Conservation (phyloP, 805 yeast genomes). For the Saturnispora halmiae region DNA sequence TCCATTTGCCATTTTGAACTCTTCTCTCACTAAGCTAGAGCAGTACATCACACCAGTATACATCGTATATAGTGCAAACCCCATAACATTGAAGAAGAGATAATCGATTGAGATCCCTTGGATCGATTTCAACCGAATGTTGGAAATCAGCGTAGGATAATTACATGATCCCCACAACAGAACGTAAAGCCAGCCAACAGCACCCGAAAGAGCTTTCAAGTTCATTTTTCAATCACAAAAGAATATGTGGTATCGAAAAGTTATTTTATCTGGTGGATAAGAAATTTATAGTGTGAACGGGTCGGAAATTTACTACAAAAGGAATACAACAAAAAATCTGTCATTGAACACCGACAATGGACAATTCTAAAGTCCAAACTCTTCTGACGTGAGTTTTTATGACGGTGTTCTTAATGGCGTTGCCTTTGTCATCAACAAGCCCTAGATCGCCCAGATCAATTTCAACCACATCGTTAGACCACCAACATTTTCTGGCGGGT, state of each 20-base stretch:
- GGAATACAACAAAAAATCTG: background rate
- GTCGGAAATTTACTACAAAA: background rate
- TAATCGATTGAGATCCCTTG: constrained; percentile 31
- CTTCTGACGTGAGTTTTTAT: constrained; percentile 80
- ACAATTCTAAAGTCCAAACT: constrained; percentile 93
- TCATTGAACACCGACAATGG: constrained; percentile 74
- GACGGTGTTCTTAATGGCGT: constrained; percentile 28
- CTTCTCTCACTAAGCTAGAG: constrained; percentile 21
- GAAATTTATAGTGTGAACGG: background rate
- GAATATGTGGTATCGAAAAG: background rate
- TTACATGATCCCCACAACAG: constrained; percentile 26
- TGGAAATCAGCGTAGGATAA: constrained; percentile 29
- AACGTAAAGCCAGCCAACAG: constrained; percentile 27
- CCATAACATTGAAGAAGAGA: constrained; percentile 28
- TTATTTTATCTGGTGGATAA: too few species aligned
- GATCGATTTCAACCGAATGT: constrained; percentile 25
- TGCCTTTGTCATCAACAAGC: constrained; percentile 21
- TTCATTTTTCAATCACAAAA: constrained; percentile 1
- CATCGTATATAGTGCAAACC: constrained; percentile 25
- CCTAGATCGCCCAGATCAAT: constrained; percentile 28
- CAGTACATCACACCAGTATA: constrained; percentile 23
- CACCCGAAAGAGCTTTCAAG: constrained; percentile 4
- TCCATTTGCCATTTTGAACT: constrained; percentile 22
- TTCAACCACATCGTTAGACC: constrained; percentile 61
- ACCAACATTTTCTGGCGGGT: constrained; percentile 99